Base-by-base conservation (phyloP, 768 basidiomycete species). In the Lepiota venenata region DNA sequence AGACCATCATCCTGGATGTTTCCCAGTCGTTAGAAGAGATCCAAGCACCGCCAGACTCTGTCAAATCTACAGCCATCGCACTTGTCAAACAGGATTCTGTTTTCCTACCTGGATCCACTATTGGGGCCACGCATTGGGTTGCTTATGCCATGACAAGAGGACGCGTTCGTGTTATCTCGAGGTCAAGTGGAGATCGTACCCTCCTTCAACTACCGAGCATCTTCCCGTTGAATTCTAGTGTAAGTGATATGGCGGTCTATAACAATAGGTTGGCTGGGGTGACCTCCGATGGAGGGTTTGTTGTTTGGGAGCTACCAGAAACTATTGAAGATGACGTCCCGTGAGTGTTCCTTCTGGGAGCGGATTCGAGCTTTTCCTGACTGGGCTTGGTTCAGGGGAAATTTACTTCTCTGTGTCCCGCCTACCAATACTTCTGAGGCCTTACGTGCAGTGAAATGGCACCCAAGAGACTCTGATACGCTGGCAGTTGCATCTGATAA, bases 131-230 rank as follows among this genome's bases (percentile, higher is more conserved):
- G 4, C 88, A 91, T 64, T 93, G 91, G 89, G 91, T 93, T 55
- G 91, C 91, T 14, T 93, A 93, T 63, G 91, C 91, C 21, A 93
- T 93, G 91, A 92, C 88, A 4, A 83, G 87, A 73, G 89, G 88
- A 56, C 90, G 91, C 56, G 87, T 93, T 47, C 87, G 91, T 41
- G 87, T 93, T 48, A 93, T 93, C 56, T 93, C 91, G 18, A 81
- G 91, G 49, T 89, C 90, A 20, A 92, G 90, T 60, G 91, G 91
- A 36, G 90, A 92, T 67, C 85, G 91, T 49, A 92, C 91, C 6
- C 72, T 93, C 2, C 78, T 93, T n/a, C 88, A 91, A 63, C 74
- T 93, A 42, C 85, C 83, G 14, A 61, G 74, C 16, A 65, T 83
- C 25, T 91, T 92, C 71, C 79, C 81, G 0, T 64, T 70, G 4